These are phyloP conservation scores for Cyclospora cayetanensis DNA, from an alignment of 169 alveolate species.

Conservation along the genomic window DNA sequence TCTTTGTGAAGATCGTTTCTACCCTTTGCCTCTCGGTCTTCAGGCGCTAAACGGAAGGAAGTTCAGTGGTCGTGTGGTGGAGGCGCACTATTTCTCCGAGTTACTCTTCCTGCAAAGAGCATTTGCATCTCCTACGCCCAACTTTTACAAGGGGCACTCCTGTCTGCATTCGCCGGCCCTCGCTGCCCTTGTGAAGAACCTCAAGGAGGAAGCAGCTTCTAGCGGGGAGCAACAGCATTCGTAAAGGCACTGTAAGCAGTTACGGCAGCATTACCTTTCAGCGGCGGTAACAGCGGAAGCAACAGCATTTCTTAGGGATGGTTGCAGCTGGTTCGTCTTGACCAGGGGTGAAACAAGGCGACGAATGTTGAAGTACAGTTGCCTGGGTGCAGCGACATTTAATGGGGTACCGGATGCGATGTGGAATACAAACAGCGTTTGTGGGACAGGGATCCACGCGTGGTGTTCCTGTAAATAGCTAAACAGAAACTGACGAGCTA, in stretches of 20 bases:
- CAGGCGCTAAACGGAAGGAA: slow-evolving; percentile 82
- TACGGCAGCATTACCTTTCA: no score
- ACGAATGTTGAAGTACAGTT: no score
- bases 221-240: not conserved
- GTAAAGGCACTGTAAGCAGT: no score
- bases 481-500: no score
- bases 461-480: no score
- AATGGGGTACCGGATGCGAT: no score
- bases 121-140: slow-evolving; percentile 81
- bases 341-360: no score
- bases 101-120: slow-evolving; percentile 70
- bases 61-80: slow-evolving; percentile 80
- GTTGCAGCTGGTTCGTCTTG: not conserved
- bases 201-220: not conserved
- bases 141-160: slow-evolving; percentile 74
- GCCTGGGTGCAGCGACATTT: no score
- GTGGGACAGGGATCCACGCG: no score
- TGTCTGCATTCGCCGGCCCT: slow-evolving; percentile 58
- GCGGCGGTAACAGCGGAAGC: slow-evolving; percentile 8
- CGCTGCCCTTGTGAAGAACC: slow-evolving; percentile 28
- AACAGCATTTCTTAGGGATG: not conserved
- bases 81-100: slow-evolving; percentile 84
- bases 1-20: not conserved
- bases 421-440: no score
- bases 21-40: not conserved